Base-by-base conservation (phyloP, 345 rosid genomes). In the Carallia brachiata region DNA sequence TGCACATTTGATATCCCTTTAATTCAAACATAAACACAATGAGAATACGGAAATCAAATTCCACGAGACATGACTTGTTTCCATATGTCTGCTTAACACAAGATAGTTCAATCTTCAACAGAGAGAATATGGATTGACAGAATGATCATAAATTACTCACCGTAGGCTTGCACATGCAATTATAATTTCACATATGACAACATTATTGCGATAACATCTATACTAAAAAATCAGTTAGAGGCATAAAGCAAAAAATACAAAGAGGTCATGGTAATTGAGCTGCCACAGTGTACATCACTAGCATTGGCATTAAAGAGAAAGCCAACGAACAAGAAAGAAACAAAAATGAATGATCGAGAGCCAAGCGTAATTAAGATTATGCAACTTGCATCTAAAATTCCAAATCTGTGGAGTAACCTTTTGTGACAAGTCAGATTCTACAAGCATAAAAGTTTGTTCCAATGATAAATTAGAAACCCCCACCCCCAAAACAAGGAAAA, bases 1-100 rank as follows among this genome's bases (percentile, higher is more conserved):
- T 66, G 90, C 93, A 69, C 97, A 92, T 73, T 92, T 92, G 57
- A 92, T 79, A 73, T 89, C 96, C 87, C 97, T 91, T 70, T n/a
- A 19, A 63, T 7, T 70, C 52, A 73, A 77, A 6, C 67, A 67
- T n/a, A 31, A 63, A 60, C 18, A 56, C 47, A 32, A 82, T 67
- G 59, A 72, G 71, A 54, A 39, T 58, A 16, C 34, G 50, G 52
- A 59, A 53, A 52, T 44, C 32, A 61, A 36, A n/a, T 62, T 18
- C 8, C n/a, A 62, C 1, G 16, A 31, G 44, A 7, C 23, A 36
- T 62, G 36, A 50, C 19, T 34, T 62, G 28, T n/a, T 4, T 27
- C 28, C 34, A 8, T 27, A 32, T 8, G 1, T 56, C 16, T 44
- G 50, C 50, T 44, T 15, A 44, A 44, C 50, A 44, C 13, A 44